Base-by-base conservation (phyloP, 352 stramenopile species). In the Phytophthora macrochlamydospora region DNA sequence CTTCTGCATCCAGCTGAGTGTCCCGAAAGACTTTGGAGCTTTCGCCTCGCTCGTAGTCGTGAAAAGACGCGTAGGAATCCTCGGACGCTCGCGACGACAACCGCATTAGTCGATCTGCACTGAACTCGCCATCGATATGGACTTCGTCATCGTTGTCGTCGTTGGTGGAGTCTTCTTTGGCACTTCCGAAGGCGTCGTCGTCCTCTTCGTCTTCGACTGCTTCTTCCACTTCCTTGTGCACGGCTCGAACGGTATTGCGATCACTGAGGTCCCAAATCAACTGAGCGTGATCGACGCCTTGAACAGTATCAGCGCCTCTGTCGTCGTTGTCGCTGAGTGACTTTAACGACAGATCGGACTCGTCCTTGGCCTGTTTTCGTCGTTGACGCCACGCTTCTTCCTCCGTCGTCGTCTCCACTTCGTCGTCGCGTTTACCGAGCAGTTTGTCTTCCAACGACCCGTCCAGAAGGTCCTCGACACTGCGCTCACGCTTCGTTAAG, bases 401-500 rank as follows among this genome's bases (percentile, higher is more conserved):
- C 48, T 76, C 69, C 6, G 67, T 58, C 9, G 56, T 75, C 1
- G 64, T 71, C 50, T 73, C 69, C 9, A 61, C 59, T 7, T 67
- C 57, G 13, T 69, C 69, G 18, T 76, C 65, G 37, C 29, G 29
- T 14, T 71, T 75, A 2, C 69, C 78, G 12, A 92, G 63, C 7
- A 92, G 56, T 57, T 90, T 89, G 37, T 87, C 72, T 30, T 87
- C 68, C 7, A 92, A 67, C 29, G 75, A 67, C 1, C 73, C 75
- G 50, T 87, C 75, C 18, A 69, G 49, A 7, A 76, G 46, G 13
- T 78, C 61, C 18, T 84, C 74, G 1, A 77, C 58, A 40, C 57
- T 80, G 6, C 71, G 77, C 45, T 66, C 66, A 11, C 73, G 65
- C n/a, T 73, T 74, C 30, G 67, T 69, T 45, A 67, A 90, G 65